Base-by-base conservation (phyloP, 768 basidiomycete species). In the Phylloporus sp. region DNA sequence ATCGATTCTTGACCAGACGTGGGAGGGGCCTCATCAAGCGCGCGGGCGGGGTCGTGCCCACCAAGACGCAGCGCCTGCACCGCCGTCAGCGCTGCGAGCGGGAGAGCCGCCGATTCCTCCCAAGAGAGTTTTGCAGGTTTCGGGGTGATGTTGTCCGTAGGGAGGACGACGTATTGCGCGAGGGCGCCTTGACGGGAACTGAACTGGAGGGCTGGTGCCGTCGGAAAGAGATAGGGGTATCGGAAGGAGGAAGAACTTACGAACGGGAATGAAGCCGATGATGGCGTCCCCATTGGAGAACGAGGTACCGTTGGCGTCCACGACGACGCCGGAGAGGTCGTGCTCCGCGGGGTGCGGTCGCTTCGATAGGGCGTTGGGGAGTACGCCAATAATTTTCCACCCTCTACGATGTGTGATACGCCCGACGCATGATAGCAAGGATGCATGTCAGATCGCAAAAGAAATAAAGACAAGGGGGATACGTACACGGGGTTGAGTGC, bases 401-500 rank as follows among this genome's bases (percentile, higher is more conserved):
- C 77, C 81, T 28, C 84, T 85, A 52, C 27, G 45, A 18, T 14
- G 13, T 6, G 33, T 20, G 21, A 17, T n/a, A n/a, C 31, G 10
- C 7, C 8, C 34, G 17, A 36, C 14, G n/a, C 5, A 23, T 6
- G n/a, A 18, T n/a, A 38, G n/a, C n/a, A 44, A 23, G 0, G 24
- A 38, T 3, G 2, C 29, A 22, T 26, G 38, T 29, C 13, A 42
- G 34, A 22, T 26, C 11, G 8, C 6, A 15, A 32, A 13, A 3
- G 9, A 6, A 18, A 6, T 3, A 17, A n/a, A 20, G 2, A 27
- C 4, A 7, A 27, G 4, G 5, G 32, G 24, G 28, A 57, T 4
- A 47, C 76, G 50, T 61, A 84, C 80, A 81, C 72, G 2, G 85
- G 85, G 56, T 90, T 90, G 33, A 89, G 67, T 0, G 83, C 82